Evolutionary conservation across 768 basidiomycete genomes (phyloP), one percentile per base, ranked within the genome.

Genomic region (Suillus alpinus): DNA sequence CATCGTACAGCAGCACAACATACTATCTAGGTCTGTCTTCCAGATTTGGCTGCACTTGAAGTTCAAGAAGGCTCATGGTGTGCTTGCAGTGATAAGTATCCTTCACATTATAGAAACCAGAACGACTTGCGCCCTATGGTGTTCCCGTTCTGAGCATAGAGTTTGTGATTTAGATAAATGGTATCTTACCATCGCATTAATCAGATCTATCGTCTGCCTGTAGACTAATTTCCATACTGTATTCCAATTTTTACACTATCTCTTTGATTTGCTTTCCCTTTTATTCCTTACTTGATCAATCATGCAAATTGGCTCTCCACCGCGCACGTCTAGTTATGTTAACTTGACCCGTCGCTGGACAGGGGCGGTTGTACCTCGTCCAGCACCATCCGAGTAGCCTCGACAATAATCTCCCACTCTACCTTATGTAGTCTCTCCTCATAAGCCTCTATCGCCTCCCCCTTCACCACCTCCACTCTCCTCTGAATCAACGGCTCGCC

Each of bases 361-460:
- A 59, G 40, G 52, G 36, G 52, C 40, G 76, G 76, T 43, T 72
- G 76, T 32, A 80, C 70, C 62, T 84, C 80, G 55, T 86, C 83
- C 47, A 97, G 75, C 13, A 91, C 84, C 62, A 81, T 85, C 63
- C 78, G 83, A 2, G 95, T 86, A 0, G 86, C 97, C 68, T 94
- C 81, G 7, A 99, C 96, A 57, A 99, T 94, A 59, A 94, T 85
- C 64, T 88, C 85, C 81, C 96, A 96, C 73, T 99, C 97, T 6
- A 87, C 82, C 59, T 71, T 71, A 70, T 98, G 97, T 68, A 99
- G 73, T 63, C 92, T 79, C 67, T 79, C 80, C 68, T 93, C 92
- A 63, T 94, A 88, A 36, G 77, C 80, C 61, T 89, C 88, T 59
- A 88, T 72, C 5, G 83, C 71, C 65, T 98, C 95, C 6, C 84